Conservation (phyloP, 768 basidiomycete species). For the Tricholoma saponaceum region DNA sequence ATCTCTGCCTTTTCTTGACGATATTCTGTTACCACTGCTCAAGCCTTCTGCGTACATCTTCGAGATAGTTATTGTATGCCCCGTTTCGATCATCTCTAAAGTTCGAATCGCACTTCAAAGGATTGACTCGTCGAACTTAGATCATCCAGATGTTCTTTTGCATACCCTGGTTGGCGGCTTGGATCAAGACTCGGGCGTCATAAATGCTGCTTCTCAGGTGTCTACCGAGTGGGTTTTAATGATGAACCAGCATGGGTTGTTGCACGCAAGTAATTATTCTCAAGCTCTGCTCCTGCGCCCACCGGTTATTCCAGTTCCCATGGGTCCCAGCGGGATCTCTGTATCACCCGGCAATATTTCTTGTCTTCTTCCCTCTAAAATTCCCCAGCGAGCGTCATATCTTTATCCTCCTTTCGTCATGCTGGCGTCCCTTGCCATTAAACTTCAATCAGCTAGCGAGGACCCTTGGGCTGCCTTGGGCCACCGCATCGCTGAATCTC, state of each 20-base stretch:
- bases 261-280: constrained; percentile 25
- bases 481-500: constrained; percentile 18
- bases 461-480: constrained; percentile 24
- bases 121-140: constrained; percentile 23
- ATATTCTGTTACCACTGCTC: constrained; percentile 36
- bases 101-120: constrained; percentile 32
- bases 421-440: constrained; percentile 26
- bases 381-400: constrained; percentile 39
- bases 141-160: constrained; percentile 42
- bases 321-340: constrained; percentile 37
- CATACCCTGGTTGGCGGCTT: constrained; percentile 22
- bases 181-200: constrained; percentile 19
- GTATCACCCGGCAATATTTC: constrained; percentile 20
- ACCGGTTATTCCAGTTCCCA: constrained; percentile 28
- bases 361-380: constrained; percentile 26
- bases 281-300: constrained; percentile 40
- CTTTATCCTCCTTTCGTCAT: constrained; percentile 61
- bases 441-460: constrained; percentile 19
- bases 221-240: constrained; percentile 50
- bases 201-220: constrained; percentile 35
- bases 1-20: constrained; percentile 30
- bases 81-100: constrained; percentile 29
- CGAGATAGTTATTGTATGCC: constrained; percentile 47
- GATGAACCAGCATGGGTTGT: constrained; percentile 44
- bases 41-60: constrained; percentile 27